phyloP scores from a whole-genome alignment of 176 grass and related monocot genomes.

The Urochloa ruziziensis region DNA sequence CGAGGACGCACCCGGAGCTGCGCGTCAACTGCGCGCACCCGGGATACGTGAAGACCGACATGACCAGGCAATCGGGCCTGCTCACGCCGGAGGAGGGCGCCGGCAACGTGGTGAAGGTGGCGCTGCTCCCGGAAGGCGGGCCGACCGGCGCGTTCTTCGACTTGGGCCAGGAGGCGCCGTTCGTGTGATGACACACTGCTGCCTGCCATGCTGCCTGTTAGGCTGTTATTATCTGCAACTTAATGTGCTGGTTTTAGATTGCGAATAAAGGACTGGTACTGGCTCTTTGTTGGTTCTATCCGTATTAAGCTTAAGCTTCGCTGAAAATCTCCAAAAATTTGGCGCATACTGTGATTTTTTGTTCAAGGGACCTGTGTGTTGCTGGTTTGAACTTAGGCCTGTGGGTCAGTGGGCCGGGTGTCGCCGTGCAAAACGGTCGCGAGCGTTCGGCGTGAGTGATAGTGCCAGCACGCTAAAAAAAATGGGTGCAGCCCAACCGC shows the following conservation, averaged over 20 bases:
- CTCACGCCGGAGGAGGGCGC: slow-evolving; percentile 55
- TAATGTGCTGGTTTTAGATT: not conserved
- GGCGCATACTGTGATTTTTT: no score
- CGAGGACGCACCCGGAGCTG: slow-evolving; percentile 29
- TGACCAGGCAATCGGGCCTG: slow-evolving; percentile 30
- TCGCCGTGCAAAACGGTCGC: no score
- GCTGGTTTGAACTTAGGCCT: no score
- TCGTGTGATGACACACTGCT: not conserved
- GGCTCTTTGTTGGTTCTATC: not conserved
- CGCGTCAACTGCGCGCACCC: slow-evolving; percentile 50
- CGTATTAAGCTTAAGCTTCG: no score
- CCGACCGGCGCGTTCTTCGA: slow-evolving; percentile 36
- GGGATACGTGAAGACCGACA: slow-evolving; percentile 55
- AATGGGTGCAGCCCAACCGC: no score
- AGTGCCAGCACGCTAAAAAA: no score
- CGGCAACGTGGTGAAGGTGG: slow-evolving; percentile 34
- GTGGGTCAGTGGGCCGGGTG: no score
- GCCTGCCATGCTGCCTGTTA: no score
- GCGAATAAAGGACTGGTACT: not conserved
- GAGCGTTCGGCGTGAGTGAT: no score
- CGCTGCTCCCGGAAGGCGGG: slow-evolving; percentile 25
- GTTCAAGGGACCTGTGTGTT: no score
- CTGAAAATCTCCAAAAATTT: no score
- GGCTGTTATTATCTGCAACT: no score
- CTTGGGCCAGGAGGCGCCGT: slow-evolving; percentile 1